Conservation (phyloP, 163 green algal genomes). For the Trebouxia gelatinosa region DNA sequence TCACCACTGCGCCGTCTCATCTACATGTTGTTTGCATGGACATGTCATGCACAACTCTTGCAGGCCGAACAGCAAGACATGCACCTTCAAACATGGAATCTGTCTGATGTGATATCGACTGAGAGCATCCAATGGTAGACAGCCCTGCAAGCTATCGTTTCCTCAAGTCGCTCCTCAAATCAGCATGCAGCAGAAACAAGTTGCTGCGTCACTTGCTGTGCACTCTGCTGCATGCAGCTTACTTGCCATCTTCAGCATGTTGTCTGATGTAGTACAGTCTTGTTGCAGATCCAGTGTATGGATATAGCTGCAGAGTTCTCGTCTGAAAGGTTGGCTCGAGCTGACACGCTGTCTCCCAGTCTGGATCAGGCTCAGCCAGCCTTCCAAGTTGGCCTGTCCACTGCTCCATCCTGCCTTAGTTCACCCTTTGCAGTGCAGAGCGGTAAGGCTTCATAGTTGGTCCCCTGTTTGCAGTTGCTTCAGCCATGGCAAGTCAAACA, state of each 20-base stretch:
- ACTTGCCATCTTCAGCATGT: not conserved
- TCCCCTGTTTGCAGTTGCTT: not conserved
- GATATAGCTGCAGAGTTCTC: constrained; percentile 5
- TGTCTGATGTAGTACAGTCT: not conserved
- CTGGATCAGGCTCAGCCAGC: not conserved
- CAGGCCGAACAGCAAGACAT: too few species aligned
- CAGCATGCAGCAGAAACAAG: not conserved
- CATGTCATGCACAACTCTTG: too few species aligned
- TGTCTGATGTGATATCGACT: not conserved
- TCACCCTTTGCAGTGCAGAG: not conserved
- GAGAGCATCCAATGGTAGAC: not conserved
- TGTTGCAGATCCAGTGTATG: not conserved
- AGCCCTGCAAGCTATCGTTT: not conserved
- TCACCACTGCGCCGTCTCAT: not conserved
- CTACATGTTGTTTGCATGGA: not conserved
- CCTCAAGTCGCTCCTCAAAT: not conserved
- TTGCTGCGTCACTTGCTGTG: too few species aligned
- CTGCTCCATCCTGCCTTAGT: not conserved
- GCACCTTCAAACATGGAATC: not conserved
- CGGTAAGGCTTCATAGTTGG: not conserved
- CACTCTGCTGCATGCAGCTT: not conserved
- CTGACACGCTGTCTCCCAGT: too few species aligned
- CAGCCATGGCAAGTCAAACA: not conserved
- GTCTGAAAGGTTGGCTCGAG: not conserved
- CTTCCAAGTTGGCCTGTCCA: not conserved